These are phyloP conservation scores for Quercus engelmannii DNA, from an alignment of 306 rosid species.

Conservation along the genomic window DNA sequence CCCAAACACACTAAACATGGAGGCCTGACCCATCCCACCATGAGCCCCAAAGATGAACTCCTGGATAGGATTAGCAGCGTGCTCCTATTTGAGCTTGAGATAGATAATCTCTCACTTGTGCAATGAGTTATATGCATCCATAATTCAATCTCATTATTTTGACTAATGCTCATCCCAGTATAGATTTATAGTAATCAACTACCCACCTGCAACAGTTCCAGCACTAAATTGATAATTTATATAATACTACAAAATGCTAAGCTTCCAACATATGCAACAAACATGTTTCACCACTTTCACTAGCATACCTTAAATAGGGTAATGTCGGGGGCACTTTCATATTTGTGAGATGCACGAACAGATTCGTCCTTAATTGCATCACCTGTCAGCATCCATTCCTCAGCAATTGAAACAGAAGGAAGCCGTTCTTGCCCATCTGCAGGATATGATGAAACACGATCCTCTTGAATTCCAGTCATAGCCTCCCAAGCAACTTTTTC, in stretches of 20 bases:
- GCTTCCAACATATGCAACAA: slow-evolving; percentile 10
- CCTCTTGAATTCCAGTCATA: slow-evolving; percentile 98
- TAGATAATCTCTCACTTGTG: neutral
- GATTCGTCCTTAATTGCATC: slow-evolving; percentile 68
- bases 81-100: neutral
- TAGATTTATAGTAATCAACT: neutral
- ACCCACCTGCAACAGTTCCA: neutral
- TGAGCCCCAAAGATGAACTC: neutral
- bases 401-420: slow-evolving; percentile 80
- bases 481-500: slow-evolving; percentile 98
- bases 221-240: neutral
- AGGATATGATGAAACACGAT: slow-evolving; percentile 65
- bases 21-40: neutral
- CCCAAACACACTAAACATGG: neutral
- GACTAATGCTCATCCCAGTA: neutral
- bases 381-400: slow-evolving; percentile 98
- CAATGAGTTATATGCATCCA: too few relatives aligned
- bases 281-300: slow-evolving; percentile 15
- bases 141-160: neutral
- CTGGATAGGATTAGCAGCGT: neutral
- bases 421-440: slow-evolving; percentile 92
- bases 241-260: neutral
- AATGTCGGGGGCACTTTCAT: slow-evolving; percentile 92
- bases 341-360: slow-evolving; percentile 81
- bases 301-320: slow-evolving; percentile 79